Evolutionary conservation across 164 flowering plant genomes (phyloP).

Genomic region (Kalanchoe fedtschenkoi): DNA sequence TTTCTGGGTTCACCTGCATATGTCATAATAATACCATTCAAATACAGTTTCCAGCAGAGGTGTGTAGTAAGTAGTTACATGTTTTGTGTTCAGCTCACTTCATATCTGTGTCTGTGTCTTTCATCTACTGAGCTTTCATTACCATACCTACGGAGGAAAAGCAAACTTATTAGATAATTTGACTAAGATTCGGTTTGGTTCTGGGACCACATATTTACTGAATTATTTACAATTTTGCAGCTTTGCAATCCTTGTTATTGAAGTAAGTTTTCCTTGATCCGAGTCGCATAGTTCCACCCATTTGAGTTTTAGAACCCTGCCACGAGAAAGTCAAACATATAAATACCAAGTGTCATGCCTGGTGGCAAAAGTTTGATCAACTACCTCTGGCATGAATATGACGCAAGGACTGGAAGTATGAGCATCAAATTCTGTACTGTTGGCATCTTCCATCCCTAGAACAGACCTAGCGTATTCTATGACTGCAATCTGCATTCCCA

Average conservation of each 20-base stretch:
- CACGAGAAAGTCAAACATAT: background rate
- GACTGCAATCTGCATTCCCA: constrained; percentile 96
- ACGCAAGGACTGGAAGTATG: constrained; percentile 75
- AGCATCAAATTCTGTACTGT: constrained; percentile 88
- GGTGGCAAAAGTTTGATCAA: background rate
- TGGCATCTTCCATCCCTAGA: constrained; percentile 71
- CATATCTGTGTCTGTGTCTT: constrained; percentile 94
- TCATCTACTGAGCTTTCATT: constrained; percentile 64
- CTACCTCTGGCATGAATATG: constrained; percentile 95
- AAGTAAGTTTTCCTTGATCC: constrained; percentile 90
- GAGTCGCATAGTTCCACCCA: constrained; percentile 98
- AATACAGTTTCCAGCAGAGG: too few species aligned
- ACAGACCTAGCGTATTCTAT: constrained; percentile 82
- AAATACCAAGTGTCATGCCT: background rate
- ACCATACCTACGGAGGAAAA: constrained; percentile 51
- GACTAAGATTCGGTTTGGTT: background rate
- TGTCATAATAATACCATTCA: background rate
- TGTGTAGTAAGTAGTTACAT: background rate
- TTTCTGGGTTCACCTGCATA: constrained; percentile 71
- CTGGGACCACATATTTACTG: background rate
- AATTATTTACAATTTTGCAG: constrained; percentile 53
- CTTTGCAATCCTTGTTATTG: constrained; percentile 46
- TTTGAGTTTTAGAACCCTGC: constrained; percentile 92
- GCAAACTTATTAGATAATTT: background rate
- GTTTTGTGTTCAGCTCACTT: constrained; percentile 35